These are phyloP conservation scores for Alternaria viburni DNA, from an alignment of 2,329 filamentous ascomycete species.

Conservation along the genomic window DNA sequence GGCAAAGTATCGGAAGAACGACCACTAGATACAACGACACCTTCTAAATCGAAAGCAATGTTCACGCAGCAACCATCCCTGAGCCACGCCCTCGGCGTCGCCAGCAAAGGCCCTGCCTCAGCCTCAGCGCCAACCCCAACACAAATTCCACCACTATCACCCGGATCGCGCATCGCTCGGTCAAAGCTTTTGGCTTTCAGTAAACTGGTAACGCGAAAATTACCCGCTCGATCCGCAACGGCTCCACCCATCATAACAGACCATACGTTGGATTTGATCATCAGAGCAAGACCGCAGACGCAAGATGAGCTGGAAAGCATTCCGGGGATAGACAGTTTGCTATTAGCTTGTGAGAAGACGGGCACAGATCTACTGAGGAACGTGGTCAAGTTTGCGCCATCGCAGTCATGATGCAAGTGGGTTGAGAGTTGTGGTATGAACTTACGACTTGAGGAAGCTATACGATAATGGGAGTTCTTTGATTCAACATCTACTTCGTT, in stretches of 20 bases:
- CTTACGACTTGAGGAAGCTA: not conserved
- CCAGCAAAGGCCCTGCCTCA: not conserved
- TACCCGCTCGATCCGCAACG: conserved; percentile 3
- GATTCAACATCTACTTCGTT: not conserved
- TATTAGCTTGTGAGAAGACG: conserved; percentile 25
- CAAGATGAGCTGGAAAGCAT: conserved; percentile 31
- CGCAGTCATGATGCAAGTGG: not conserved
- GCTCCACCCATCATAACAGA: conserved; percentile 26
- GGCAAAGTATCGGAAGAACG: not conserved
- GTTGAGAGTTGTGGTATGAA: not conserved
- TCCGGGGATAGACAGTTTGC: conserved; percentile 30
- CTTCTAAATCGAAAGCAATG: not conserved
- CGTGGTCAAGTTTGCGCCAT: conserved; percentile 31
- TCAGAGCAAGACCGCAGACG: conserved; percentile 23
- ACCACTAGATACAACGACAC: not conserved
- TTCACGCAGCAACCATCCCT: not conserved
- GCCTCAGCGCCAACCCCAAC: not conserved
- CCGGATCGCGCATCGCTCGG: conserved; percentile 11
- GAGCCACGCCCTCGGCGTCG: not conserved
- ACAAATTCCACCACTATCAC: not conserved
- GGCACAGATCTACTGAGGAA: conserved; percentile 33
- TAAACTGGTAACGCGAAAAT: conserved; percentile 27
- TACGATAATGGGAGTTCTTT: not conserved
- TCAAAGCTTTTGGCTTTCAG: conserved; percentile 42
- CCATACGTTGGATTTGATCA: conserved; percentile 29